A percentile compares a stretch with the other conserved stretches of the same genome.
These are phyloP conservation scores for Lentinula edodes DNA, from an alignment of 768 basidiomycete species.

Conservation along the genomic window DNA sequence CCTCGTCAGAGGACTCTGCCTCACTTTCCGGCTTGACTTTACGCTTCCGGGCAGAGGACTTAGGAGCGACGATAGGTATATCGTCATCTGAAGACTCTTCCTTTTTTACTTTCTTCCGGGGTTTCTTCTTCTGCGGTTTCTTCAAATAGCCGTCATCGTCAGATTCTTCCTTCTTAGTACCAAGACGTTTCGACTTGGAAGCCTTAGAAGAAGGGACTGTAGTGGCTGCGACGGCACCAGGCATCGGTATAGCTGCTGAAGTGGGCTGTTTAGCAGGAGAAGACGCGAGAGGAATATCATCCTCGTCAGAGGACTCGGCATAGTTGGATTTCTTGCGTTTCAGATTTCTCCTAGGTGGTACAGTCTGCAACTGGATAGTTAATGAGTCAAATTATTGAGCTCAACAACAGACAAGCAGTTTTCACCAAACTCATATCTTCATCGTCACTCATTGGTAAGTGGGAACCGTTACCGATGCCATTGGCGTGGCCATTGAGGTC, in stretches of 20 bases:
- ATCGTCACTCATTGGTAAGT: slow-evolving; percentile 56
- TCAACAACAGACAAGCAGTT: slow-evolving; percentile 13
- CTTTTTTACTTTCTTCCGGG: slow-evolving; percentile 63
- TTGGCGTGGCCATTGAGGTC: slow-evolving; percentile 42
- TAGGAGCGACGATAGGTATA: slow-evolving; percentile 27
- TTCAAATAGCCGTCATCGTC: slow-evolving; percentile 46
- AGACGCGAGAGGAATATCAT: slow-evolving; percentile 68
- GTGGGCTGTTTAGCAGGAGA: slow-evolving; percentile 54
- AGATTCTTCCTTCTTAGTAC: slow-evolving; percentile 34
- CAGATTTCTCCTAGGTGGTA: slow-evolving; percentile 28
- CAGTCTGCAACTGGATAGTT: slow-evolving; percentile 47
- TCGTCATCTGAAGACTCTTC: slow-evolving; percentile 38
- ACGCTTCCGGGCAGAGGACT: slow-evolving; percentile 30
- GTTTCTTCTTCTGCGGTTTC: slow-evolving; percentile 42
- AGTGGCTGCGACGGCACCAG: slow-evolving; percentile 34
- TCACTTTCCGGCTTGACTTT: slow-evolving; percentile 49
- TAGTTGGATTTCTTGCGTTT: slow-evolving; percentile 61
- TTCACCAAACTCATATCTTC: slow-evolving; percentile 70
- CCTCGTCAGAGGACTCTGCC: slow-evolving; percentile 38
- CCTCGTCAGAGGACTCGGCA: slow-evolving; percentile 57
- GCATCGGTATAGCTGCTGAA: slow-evolving; percentile 33
- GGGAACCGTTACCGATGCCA: slow-evolving; percentile 32
- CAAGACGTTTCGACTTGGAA: slow-evolving; percentile 20
- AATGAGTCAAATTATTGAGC: slow-evolving; percentile 16
- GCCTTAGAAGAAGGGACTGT: slow-evolving; percentile 20